phyloP scores from a whole-genome alignment of 176 grass and related monocot genomes.

The Melocanna baccifera region DNA sequence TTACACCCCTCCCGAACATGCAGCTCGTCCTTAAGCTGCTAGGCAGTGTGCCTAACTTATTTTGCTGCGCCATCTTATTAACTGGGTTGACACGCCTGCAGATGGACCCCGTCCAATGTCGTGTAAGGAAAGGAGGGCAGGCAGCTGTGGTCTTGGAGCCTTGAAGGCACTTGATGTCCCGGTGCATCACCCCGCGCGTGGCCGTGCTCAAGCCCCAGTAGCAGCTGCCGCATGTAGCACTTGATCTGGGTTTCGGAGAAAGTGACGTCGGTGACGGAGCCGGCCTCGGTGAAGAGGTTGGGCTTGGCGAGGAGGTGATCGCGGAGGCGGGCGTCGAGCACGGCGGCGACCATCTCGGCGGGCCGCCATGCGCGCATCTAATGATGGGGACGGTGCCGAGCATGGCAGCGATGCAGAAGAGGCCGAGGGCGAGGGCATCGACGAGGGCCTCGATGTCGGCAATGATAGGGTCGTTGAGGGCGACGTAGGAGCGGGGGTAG shows the following conservation, averaged over 20 bases:
- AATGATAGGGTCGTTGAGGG: slow-evolving; percentile 68
- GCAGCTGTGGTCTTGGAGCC: too few species aligned
- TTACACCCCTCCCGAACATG: too few species aligned
- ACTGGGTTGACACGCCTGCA: too few species aligned
- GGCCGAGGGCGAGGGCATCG: slow-evolving; percentile 54
- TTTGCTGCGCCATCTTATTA: too few species aligned
- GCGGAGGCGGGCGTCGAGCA: slow-evolving; percentile 55
- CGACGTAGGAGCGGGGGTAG: slow-evolving; percentile 63
- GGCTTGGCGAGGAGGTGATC: slow-evolving; percentile 84
- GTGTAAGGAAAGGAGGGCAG: too few species aligned
- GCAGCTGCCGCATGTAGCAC: slow-evolving; percentile 84
- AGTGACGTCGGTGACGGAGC: slow-evolving; percentile 48
- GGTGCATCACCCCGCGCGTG: slow-evolving; percentile 65
- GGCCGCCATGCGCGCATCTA: slow-evolving; percentile 60
- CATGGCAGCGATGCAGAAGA: slow-evolving; percentile 67
- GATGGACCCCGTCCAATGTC: too few species aligned
- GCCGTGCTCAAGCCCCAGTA: slow-evolving; percentile 73
- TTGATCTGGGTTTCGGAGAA: slow-evolving; percentile 48
- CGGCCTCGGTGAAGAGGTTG: slow-evolving; percentile 70
- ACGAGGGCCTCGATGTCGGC: slow-evolving; percentile 62
- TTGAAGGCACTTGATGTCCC: too few species aligned
- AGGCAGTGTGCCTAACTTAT: too few species aligned
- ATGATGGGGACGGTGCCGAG: slow-evolving; percentile 68
- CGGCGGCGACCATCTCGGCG: slow-evolving; percentile 66
- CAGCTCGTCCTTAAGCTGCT: too few species aligned